Conservation (phyloP, 1,284 basidiomycete genomes). For the Rhodotorula sp. region DNA sequence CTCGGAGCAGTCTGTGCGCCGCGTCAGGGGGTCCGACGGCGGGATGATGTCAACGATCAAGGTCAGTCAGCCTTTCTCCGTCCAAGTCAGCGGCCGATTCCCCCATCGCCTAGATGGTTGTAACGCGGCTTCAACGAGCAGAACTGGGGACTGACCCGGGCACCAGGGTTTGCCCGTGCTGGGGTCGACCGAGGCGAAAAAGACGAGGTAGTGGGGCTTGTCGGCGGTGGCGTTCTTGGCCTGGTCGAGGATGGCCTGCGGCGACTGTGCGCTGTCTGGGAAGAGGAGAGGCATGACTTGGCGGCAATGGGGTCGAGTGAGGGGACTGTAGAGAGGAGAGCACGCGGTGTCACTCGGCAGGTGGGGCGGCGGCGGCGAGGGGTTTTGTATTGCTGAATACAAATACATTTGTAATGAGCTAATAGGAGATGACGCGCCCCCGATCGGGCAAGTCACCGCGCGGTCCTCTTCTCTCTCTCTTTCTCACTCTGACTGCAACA, state of each 20-base stretch:
- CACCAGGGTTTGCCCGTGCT: slow-evolving; percentile 53
- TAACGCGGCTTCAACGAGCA: too few relatives aligned
- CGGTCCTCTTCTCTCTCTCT: not conserved
- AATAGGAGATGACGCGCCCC: not conserved
- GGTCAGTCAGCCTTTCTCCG: not conserved
- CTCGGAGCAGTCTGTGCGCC: slow-evolving; percentile 9
- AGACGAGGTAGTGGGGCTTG: slow-evolving; percentile 49
- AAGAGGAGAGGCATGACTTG: slow-evolving; percentile 27
- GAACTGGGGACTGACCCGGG: slow-evolving; percentile 29
- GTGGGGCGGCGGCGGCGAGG: not conserved
- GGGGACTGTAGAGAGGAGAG: not conserved
- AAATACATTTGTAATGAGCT: not conserved
- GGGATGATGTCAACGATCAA: not conserved
- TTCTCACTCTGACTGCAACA: not conserved
- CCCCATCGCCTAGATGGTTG: too few relatives aligned
- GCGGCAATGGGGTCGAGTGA: not conserved
- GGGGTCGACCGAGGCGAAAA: slow-evolving; percentile 50
- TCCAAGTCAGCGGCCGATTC: too few relatives aligned
- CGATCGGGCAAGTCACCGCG: not conserved
- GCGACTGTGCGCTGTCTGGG: slow-evolving; percentile 8
- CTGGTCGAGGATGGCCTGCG: slow-evolving; percentile 20
- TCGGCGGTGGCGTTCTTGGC: slow-evolving; percentile 46
- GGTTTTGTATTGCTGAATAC: not conserved
- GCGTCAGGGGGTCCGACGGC: not conserved
- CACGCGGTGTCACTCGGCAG: not conserved